phyloP scores from a whole-genome alignment of 306 rosid species.

The Vachellia pachyceras region DNA sequence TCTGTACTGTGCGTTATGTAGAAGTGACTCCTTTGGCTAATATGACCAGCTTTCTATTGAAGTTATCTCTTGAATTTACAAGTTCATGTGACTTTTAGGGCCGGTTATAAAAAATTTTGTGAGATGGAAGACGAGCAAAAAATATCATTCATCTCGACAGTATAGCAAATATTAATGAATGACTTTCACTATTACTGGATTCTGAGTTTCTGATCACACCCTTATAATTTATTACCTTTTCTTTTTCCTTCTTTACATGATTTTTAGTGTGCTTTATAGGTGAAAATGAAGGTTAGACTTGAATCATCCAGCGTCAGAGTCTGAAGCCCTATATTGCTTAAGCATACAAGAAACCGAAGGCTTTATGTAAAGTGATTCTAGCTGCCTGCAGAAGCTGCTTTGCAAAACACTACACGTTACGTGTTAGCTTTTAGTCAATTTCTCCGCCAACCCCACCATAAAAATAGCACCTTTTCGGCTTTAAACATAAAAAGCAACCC shows the following conservation, averaged over 20 bases:
- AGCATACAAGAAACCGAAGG: conserved; percentile 25
- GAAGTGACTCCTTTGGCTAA: conserved; percentile 15
- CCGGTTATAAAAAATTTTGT: neutral
- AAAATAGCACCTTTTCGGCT: neutral
- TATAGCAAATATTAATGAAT: neutral
- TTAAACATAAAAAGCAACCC: neutral
- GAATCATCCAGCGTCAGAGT: neutral
- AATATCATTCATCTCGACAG: neutral
- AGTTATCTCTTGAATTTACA: neutral
- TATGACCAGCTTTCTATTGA: conserved; percentile 4
- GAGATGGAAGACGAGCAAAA: neutral
- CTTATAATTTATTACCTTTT: neutral
- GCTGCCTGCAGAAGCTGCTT: conserved; percentile 36
- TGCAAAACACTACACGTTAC: neutral
- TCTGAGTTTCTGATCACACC: neutral
- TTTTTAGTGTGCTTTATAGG: neutral
- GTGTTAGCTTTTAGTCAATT: neutral
- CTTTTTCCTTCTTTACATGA: neutral
- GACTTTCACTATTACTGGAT: neutral
- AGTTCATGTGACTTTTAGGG: conserved; percentile 21
- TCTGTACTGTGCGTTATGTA: conserved; percentile 4
- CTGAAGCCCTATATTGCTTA: conserved; percentile 18
- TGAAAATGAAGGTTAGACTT: conserved; percentile 21
- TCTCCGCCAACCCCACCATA: neutral
- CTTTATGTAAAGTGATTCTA: conserved; percentile 19